These are phyloP conservation scores for Endothia cerciana DNA, from an alignment of 2,329 filamentous ascomycete genomes.

Conservation along the genomic window DNA sequence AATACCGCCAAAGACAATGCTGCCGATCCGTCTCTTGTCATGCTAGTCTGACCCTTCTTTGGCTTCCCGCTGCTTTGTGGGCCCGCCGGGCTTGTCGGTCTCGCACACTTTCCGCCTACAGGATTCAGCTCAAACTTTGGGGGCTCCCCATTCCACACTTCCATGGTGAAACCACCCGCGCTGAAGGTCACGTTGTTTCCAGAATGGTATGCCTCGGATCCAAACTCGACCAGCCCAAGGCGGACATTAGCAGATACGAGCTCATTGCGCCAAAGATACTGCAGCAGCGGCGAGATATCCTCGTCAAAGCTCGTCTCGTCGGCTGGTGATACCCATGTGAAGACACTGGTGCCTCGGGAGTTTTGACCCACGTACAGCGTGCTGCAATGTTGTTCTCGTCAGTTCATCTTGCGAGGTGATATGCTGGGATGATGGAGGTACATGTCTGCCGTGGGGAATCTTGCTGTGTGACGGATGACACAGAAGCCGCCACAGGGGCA, in stretches of 20 bases:
- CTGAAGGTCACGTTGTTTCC: constrained; percentile 38
- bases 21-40: neutral
- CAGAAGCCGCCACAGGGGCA: constrained; percentile 2
- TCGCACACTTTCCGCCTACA: constrained; percentile 15
- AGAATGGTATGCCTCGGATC: constrained; percentile 38
- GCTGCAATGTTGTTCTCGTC: constrained; percentile 28
- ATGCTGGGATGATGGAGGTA: neutral
- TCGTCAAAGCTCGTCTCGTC: constrained; percentile 36
- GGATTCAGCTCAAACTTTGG: constrained; percentile 21
- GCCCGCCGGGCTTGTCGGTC: constrained; percentile 19
- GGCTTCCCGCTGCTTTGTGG: constrained; percentile 15
- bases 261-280: constrained; percentile 38
- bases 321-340: constrained; percentile 37
- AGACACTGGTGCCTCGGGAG: constrained; percentile 37
- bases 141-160: constrained; percentile 30
- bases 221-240: constrained; percentile 39
- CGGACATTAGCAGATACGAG: constrained; percentile 35
- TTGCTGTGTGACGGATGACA: constrained; percentile 1
- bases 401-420: neutral
- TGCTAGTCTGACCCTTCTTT: constrained; percentile 12
- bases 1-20: neutral
- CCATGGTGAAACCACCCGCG: constrained; percentile 34
- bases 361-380: constrained; percentile 37
- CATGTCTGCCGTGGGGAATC: constrained; percentile 4
- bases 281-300: constrained; percentile 38